phyloP scores from a whole-genome alignment of 495 filamentous ascomycete species.

The Xylaria sp. region DNA sequence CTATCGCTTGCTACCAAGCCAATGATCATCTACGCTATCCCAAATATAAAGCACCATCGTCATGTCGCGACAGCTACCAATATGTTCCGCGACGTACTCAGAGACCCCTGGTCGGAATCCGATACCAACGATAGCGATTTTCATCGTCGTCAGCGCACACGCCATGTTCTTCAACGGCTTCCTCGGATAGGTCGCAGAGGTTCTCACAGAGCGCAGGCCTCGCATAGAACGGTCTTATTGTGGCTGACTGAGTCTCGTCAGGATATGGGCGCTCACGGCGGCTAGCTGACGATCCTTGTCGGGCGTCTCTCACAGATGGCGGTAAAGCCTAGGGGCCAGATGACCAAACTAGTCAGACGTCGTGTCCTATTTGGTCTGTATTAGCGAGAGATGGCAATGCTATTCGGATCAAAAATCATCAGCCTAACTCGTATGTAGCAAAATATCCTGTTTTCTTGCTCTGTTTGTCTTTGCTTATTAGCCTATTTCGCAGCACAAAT shows the following conservation, averaged over 20 bases:
- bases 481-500: neutral
- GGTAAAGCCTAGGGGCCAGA: neutral
- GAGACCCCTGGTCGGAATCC: neutral
- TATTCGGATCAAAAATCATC: neutral
- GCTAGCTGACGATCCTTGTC: neutral
- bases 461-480: neutral
- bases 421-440: neutral
- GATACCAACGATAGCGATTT: neutral
- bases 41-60: neutral
- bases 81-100: neutral
- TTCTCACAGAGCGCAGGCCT: neutral
- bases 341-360: neutral
- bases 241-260: neutral
- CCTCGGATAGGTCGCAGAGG: neutral
- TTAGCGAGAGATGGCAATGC: neutral
- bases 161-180: neutral
- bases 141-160: neutral
- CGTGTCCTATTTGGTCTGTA: neutral
- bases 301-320: neutral
- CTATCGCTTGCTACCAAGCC: neutral
- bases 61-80: slow-evolving; percentile 8
- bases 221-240: neutral
- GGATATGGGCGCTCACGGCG: neutral
- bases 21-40: neutral
- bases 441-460: neutral